phyloP scores from a whole-genome alignment of 106 monocot species.

The Vanilla planifolia region DNA sequence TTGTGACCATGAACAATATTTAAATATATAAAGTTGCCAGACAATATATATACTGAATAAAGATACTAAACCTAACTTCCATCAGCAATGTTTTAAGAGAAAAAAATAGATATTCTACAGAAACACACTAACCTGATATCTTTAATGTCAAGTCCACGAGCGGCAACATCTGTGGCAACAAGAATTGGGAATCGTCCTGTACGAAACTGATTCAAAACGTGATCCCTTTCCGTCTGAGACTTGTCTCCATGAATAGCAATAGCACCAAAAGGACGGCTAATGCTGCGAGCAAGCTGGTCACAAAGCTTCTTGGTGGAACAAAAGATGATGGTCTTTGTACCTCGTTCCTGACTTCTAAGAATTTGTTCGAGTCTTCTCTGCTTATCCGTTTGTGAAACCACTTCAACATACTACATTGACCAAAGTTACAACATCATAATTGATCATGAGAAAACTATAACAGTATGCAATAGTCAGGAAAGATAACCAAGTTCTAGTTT shows the following conservation, averaged over 20 bases:
- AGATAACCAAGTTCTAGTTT: too few relatives aligned
- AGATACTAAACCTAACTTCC: too few relatives aligned
- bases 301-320: conserved; percentile 85
- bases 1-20: too few relatives aligned
- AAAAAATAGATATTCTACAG: background rate
- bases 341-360: conserved; percentile 76
- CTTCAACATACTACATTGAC: conserved; percentile 58
- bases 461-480: too few relatives aligned
- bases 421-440: too few relatives aligned
- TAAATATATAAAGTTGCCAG: too few relatives aligned
- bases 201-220: conserved; percentile 67
- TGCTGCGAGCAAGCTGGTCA: conserved; percentile 59
- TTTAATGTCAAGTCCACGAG: conserved; percentile 81
- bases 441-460: too few relatives aligned
- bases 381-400: conserved; percentile 61
- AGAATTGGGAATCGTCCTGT: conserved; percentile 62
- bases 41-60: too few relatives aligned
- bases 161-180: conserved; percentile 95
- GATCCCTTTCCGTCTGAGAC: conserved; percentile 79
- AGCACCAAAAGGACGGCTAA: conserved; percentile 71
- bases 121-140: conserved; percentile 65
- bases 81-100: background rate
- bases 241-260: conserved; percentile 86
- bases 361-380: conserved; percentile 84
- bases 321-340: conserved; percentile 76